These are phyloP conservation scores for Chrysosporium keratinophilum DNA, from an alignment of 2,329 filamentous ascomycete genomes.

Conservation along the genomic window DNA sequence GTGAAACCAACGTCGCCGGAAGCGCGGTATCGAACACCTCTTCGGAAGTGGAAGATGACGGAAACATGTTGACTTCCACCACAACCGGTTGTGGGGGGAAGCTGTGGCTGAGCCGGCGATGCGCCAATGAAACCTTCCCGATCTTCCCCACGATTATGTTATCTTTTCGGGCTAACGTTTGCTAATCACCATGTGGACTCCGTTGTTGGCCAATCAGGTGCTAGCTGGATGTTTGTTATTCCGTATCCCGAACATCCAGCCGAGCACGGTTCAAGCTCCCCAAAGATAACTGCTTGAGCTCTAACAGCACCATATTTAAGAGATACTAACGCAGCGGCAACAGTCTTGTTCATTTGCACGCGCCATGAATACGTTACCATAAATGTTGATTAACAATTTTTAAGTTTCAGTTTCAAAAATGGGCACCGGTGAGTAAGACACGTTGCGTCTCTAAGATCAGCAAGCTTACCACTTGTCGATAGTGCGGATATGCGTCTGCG, in stretches of 20 bases:
- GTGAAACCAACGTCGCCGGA: too few species aligned
- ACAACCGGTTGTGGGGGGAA: not conserved
- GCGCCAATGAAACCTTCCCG: not conserved
- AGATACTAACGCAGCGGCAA: not conserved
- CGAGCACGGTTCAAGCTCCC: too few species aligned
- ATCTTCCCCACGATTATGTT: not conserved
- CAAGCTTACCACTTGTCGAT: constrained; percentile 7
- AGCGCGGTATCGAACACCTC: not conserved
- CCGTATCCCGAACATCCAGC: not conserved
- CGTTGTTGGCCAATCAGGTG: not conserved
- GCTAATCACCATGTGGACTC: not conserved
- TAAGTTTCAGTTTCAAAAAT: not conserved
- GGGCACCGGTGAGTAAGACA: constrained; percentile 13
- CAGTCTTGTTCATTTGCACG: not conserved
- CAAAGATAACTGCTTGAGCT: not conserved
- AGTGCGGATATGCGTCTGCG: constrained; percentile 92
- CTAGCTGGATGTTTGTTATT: not conserved
- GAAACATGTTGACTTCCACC: not conserved
- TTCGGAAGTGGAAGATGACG: constrained; percentile 1
- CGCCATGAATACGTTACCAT: not conserved
- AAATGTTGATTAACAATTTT: not conserved
- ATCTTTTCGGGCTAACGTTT: not conserved
- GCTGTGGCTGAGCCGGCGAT: constrained; percentile 1
- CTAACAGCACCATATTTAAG: not conserved
- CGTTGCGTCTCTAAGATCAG: not conserved